Evolutionary conservation across 805 yeast species (phyloP), one percentile per base, ranked within the genome.

Genomic region (Ogataea methylovora): DNA sequence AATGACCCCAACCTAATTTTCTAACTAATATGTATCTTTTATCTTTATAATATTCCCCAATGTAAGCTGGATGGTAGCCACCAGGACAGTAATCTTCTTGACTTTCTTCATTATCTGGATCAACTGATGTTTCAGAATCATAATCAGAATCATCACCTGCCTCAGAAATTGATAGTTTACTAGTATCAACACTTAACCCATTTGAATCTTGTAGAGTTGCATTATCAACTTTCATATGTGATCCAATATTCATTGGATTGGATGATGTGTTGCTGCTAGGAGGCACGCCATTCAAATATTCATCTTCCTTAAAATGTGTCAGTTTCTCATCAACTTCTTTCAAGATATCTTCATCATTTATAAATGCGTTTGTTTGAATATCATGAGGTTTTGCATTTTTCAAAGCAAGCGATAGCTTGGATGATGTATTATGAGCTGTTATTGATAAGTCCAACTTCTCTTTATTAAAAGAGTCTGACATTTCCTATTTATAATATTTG

Each of bases 1-100:
- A 92, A 60, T 92, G 97, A 24, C 99, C 99, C 99, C 99, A 92
- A 1, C 99, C 99, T 4, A 92, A 65, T 54, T 92, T 92, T 40
- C 97, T 73, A 21, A 84, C 88, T 32, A 92, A 60, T 2, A 79
- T 68, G 55, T 92, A 92, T 39, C 84, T 73, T 8, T 45, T 49
- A 36, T 82, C 67, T 47, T 85, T 83, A 58, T 81, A 90, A 16
- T 60, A 60, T 54, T 94, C 98, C 5, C 97, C 97, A 32, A 86
- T 76, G 43, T 61, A 76, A 10, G 94, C 92, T 0, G 98, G 96
- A 52, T 92, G 98, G 56, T 92, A 92, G 0, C 99, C 99, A 17
- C 97, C 97, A 8, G 79, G 76, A 38, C 76, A 76, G 58, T 92
- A 92, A 59, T 92, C 98, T 37, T 76, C 76, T 30, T 71, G 62